Conservation (phyloP, 2,329 filamentous ascomycete species). For the Colletotrichum australisinense region DNA sequence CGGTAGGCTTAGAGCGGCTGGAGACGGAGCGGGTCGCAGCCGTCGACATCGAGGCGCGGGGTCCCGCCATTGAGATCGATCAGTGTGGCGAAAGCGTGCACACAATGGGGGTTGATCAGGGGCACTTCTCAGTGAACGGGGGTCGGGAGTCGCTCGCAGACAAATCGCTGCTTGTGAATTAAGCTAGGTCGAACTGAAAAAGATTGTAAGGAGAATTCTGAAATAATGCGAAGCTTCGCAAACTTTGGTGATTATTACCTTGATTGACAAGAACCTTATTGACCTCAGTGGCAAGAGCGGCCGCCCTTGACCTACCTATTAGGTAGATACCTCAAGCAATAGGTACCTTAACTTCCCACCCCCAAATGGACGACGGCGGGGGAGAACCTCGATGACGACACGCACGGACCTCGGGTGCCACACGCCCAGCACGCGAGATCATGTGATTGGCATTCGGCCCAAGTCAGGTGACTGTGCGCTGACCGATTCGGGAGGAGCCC, state of each 20-base stretch:
- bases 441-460: no score
- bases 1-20: not conserved
- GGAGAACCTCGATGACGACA: no score
- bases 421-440: no score
- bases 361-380: not conserved
- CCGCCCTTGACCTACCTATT: no score
- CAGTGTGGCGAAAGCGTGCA: no score
- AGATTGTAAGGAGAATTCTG: not conserved
- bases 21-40: not conserved
- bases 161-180: fast-evolving
- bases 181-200: not conserved
- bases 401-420: no score
- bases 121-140: not conserved
- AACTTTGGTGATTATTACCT: not conserved
- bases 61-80: not conserved
- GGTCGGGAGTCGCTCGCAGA: not conserved
- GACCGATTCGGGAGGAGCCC: no score
- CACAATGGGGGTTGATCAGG: no score
- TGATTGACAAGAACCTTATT: not conserved
- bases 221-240: not conserved
- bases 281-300: not conserved
- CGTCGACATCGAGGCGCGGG: not conserved
- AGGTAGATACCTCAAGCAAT: no score
- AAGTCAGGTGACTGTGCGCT: no score
- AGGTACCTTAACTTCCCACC: not conserved